Evolutionary conservation across 306 rosid species (phyloP), one percentile per base, ranked within the genome.

Genomic region (Carpinus viminea): DNA sequence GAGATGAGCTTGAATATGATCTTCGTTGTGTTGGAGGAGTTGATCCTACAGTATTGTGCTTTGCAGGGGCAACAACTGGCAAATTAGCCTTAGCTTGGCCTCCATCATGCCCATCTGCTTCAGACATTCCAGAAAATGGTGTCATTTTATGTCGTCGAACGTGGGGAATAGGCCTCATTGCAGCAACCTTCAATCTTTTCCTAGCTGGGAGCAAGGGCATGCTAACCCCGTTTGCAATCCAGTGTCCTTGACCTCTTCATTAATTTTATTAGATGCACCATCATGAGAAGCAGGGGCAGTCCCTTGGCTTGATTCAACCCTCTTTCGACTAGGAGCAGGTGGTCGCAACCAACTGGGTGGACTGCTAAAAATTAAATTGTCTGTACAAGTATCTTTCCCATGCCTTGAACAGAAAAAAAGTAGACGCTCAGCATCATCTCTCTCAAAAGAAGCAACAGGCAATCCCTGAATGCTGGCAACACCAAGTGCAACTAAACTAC

Each of bases 81-180:
- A 89, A 79, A 82, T 73, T 83, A 84, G 84, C 85, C 85, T 96
- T 96, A 75, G 85, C 84, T 60, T 80, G 97, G 76, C 88, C 74
- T 50, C 96, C 97, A 79, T 88, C 93, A 26, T 84, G 87, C 52
- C 93, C 90, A 83, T 87, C 81, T 59, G 81, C 83, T 86, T 90
- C 94, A 52, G 88, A 80, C 79, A 89, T 83, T 76, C 98, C 87
- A 85, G 97, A 79, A 82, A 96, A 96, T 54, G 96, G 93, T 55
- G 90, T 83, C 94, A 93, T 84, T 82, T 89, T 93, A 68, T 89
- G 97, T 78, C 96, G 92, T 69, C 85, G 90, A 76, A 85, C 83
- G 79, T 89, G 98, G 78, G 99, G 99, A 82, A 96, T 91, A 52
- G 99, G 99, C 90, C 96, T 89, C 98, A 96, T 89, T 69, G 99